Conservation (phyloP, 305 asterid species). For the Coffea humblotiana region DNA sequence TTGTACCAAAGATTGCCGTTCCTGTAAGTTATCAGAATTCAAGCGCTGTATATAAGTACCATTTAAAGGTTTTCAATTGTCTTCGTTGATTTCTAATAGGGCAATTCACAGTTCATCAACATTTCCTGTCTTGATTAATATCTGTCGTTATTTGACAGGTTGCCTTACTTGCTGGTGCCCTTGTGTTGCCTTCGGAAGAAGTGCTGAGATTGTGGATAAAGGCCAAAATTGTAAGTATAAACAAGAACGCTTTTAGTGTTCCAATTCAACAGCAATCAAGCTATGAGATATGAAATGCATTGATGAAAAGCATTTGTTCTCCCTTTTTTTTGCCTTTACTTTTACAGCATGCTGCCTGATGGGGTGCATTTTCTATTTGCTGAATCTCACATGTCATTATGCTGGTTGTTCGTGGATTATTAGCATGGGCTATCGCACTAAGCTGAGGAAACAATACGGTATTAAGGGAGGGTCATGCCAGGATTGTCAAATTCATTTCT, state of each 20-base stretch:
- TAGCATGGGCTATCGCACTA: neutral
- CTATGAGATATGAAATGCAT: no score
- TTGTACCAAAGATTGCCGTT: neutral
- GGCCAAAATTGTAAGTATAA: slow-evolving; percentile 44
- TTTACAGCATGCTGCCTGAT: neutral
- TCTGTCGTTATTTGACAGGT: neutral
- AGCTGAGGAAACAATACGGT: neutral
- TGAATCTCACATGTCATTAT: neutral
- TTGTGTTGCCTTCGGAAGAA: slow-evolving; percentile 52
- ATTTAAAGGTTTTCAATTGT: no score
- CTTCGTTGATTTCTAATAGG: no score
- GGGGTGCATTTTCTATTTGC: neutral
- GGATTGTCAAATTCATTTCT: slow-evolving; percentile 5
- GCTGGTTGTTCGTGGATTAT: neutral
- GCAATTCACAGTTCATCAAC: no score
- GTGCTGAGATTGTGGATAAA: slow-evolving; percentile 48
- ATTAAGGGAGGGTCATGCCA: neutral
- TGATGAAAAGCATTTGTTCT: no score
- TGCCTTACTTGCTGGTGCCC: slow-evolving; percentile 57
- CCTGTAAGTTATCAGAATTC: neutral
- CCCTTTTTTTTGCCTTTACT: neutral
- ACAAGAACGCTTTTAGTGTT: no score
- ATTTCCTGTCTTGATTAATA: no score
- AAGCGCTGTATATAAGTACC: neutral
- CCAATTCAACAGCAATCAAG: no score